Base-by-base conservation (phyloP, 371 early-diverging fungal species). In the Rhizomucor pusillus region DNA sequence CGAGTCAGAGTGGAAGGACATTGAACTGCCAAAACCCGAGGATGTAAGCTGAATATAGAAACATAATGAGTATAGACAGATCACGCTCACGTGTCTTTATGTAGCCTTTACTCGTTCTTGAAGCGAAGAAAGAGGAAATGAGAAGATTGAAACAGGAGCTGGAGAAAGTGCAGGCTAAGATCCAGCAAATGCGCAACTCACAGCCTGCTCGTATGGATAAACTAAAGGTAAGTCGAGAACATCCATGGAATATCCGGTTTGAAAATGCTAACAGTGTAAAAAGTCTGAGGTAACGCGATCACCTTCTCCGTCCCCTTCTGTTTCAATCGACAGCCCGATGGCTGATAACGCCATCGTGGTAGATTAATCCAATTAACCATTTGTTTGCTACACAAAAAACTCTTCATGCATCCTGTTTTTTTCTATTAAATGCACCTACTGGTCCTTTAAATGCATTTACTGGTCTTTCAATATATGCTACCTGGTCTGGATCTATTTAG, bases 1-100 rank as follows among this genome's bases (percentile, higher is more conserved):
- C 0, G 81, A 82, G 52, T 79, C 80, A 39, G 87, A 73, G 45
- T 92, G 90, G 90, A 67, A 47, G 10, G 54, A 56, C 7, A 87
- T 92, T 47, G 84, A 78, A 29, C 62, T 90, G 34, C 90, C 90
- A 6, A 73, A 77, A 46, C 73, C 74, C 6, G 82, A 85, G 50
- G 84, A 86, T 57, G 85, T 75, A 80, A 71, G 79, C 60, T 39
- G 10, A 2, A 35, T 57, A 47, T 48, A 55, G 56, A 47, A 19
- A 22, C 53, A 34, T 23, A 43, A n/a, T 10, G 16, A 20, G 19
- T 39, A 5, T 43, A 24, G 10, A 36, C 40, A 6, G 23, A 7
- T 47, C 36, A 20, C 52, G 24, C 44, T 34, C n/a, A n/a, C 10
- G 16, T 14, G 14, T 37, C 14, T 14, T 10, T 11, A 5, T 18